Percentiles rank a stretch among this genome's conserved stretches.
These are phyloP conservation scores for Sideroxylon spinosum DNA, from an alignment of 179 eudicot species.

Conservation along the genomic window DNA sequence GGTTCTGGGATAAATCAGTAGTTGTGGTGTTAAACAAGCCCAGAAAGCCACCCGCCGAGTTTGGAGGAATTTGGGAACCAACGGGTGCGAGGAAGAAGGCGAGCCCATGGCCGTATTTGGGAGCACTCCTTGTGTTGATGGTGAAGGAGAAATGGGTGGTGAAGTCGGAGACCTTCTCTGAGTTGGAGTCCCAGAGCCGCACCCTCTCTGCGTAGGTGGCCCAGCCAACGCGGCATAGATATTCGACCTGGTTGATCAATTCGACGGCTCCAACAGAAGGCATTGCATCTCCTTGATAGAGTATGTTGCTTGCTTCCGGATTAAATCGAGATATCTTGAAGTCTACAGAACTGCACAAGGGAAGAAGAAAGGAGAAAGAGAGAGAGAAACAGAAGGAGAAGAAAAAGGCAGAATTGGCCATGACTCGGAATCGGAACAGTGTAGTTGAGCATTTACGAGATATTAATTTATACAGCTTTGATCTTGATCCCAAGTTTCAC, in stretches of 20 bases:
- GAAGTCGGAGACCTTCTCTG: constrained; percentile 29
- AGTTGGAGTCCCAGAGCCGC: constrained; percentile 29
- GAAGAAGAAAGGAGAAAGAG: background rate
- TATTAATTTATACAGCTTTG: too few relatives aligned
- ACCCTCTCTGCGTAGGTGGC: constrained; percentile 27
- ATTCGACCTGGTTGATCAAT: constrained; percentile 26
- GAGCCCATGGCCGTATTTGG: constrained; percentile 33
- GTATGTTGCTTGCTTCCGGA: constrained; percentile 18
- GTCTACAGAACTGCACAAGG: background rate
- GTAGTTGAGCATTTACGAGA: too few relatives aligned
- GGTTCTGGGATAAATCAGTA: constrained; percentile 19
- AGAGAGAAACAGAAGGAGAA: background rate
- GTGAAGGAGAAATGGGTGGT: constrained; percentile 37
- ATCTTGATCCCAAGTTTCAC: too few relatives aligned
- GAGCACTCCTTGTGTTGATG: constrained; percentile 24
- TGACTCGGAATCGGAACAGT: too few relatives aligned
- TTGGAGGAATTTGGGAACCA: constrained; percentile 40
- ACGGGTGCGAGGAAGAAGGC: constrained; percentile 42
- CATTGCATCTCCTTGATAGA: constrained; percentile 34
- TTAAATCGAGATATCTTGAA: constrained; percentile 17
- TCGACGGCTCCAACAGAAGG: constrained; percentile 30
- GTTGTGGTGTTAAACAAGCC: constrained; percentile 49
- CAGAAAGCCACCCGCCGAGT: constrained; percentile 44
- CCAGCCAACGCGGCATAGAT: constrained; percentile 29
- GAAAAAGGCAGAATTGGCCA: too few relatives aligned